These are phyloP conservation scores for Haberlea rhodopensis DNA, from an alignment of 257 asterid species.

Conservation along the genomic window DNA sequence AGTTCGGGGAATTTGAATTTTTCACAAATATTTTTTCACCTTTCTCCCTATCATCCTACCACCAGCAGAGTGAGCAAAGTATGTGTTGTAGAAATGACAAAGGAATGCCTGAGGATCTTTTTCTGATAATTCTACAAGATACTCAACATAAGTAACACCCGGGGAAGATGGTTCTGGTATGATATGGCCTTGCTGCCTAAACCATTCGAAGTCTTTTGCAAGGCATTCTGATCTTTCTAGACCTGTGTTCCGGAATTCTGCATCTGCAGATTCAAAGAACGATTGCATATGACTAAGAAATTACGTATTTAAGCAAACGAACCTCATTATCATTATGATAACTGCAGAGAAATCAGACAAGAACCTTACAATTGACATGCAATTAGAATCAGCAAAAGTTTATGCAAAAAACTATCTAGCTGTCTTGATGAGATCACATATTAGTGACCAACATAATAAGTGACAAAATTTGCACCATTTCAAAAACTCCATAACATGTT, in stretches of 20 bases:
- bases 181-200: conserved; percentile 65
- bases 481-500: neutral
- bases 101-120: conserved; percentile 83
- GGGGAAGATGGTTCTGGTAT: conserved; percentile 85
- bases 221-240: conserved; percentile 77
- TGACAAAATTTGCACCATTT: neutral
- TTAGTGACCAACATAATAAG: neutral
- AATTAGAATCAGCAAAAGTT: neutral
- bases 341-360: neutral
- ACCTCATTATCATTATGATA: neutral
- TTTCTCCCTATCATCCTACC: conserved; percentile 97
- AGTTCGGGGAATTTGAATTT: neutral
- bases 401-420: neutral
- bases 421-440: neutral
- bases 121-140: conserved; percentile 68
- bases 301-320: conserved; percentile 5
- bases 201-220: conserved; percentile 86
- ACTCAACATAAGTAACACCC: conserved; percentile 56
- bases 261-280: conserved; percentile 49
- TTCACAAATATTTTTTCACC: conserved; percentile 37
- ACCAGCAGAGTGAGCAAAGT: conserved; percentile 97
- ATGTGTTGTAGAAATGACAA: conserved; percentile 92
- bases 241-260: conserved; percentile 84
- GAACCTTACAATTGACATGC: neutral
- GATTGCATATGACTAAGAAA: conserved; percentile 5